Percentiles rank a stretch among this genome's conserved stretches.
Conservation (phyloP, 257 asterid species). For the Fraxinus cuspidata region DNA sequence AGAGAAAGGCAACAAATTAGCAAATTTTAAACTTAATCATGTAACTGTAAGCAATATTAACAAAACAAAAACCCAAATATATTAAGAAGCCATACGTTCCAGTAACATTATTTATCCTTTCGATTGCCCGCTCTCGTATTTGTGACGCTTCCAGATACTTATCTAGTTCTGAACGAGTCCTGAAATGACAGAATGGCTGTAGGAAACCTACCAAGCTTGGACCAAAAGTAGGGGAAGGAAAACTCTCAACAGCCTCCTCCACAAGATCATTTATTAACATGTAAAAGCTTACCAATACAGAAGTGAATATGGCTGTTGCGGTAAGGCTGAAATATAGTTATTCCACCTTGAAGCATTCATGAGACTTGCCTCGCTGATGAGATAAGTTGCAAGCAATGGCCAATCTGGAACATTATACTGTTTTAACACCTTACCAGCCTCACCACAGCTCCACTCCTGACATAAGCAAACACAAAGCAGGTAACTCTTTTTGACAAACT, state of each 20-base stretch:
- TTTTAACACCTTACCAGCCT: constrained; percentile 73
- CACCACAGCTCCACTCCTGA: constrained; percentile 77
- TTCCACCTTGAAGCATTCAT: constrained; percentile 77
- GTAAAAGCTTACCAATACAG: constrained; percentile 70
- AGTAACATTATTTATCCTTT: constrained; percentile 78
- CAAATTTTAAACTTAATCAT: constrained; percentile 16
- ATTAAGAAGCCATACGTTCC: constrained; percentile 74
- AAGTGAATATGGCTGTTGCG: constrained; percentile 94
- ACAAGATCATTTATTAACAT: constrained; percentile 14
- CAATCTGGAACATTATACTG: constrained; percentile 81
- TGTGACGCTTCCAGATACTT: constrained; percentile 93
- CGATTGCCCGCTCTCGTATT: constrained; percentile 81
- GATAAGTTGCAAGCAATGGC: constrained; percentile 89
- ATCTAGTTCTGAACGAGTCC: constrained; percentile 91
- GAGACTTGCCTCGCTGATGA: constrained; percentile 84
- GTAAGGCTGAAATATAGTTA: constrained; percentile 88
- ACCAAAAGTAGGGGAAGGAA: constrained; percentile 32
- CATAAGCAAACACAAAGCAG: constrained; percentile 19
- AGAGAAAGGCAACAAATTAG: constrained; percentile 23
- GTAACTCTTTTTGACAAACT: constrained; percentile 9
- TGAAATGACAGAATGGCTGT: constrained; percentile 82
- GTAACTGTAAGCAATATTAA: constrained; percentile 3
- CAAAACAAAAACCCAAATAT: constrained; percentile 4
- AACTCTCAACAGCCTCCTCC: constrained; percentile 15
- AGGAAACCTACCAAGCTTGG: constrained; percentile 67